Evolutionary conservation across 768 basidiomycete species (phyloP).

Genomic region (Mycena galopus): DNA sequence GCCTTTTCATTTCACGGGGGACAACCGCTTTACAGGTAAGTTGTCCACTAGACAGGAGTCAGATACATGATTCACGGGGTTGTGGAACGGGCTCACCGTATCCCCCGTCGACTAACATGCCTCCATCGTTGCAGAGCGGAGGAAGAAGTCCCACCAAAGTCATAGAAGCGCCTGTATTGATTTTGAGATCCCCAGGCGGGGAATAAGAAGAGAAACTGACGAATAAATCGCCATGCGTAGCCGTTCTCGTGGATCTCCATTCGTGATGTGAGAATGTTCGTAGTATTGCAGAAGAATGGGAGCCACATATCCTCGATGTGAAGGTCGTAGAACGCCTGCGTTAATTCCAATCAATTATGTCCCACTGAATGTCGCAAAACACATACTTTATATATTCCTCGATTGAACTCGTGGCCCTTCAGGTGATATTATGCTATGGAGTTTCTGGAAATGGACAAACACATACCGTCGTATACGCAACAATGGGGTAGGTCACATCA

Average conservation of each 20-base stretch:
- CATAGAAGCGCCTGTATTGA: slow-evolving; percentile 89
- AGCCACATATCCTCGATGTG: slow-evolving; percentile 99
- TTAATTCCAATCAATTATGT: slow-evolving; percentile 20
- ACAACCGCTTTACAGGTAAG: slow-evolving; percentile 70
- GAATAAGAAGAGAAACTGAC: slow-evolving; percentile 56
- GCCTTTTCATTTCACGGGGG: neutral
- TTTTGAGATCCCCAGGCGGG: slow-evolving; percentile 18
- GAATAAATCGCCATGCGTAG: slow-evolving; percentile 97
- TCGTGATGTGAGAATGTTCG: slow-evolving; percentile 94
- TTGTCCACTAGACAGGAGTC: slow-evolving; percentile 77
- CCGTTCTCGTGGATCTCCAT: slow-evolving; percentile 99
- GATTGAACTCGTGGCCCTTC: slow-evolving; percentile 95
- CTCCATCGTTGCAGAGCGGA: slow-evolving; percentile 94
- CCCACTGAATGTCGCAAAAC: neutral
- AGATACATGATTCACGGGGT: slow-evolving; percentile 18
- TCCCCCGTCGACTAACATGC: slow-evolving; percentile 91
- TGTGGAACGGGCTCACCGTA: slow-evolving; percentile 66
- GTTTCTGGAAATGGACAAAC: slow-evolving; percentile 10
- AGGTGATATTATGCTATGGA: neutral
- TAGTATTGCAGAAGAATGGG: slow-evolving; percentile 97
- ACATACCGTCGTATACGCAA: slow-evolving; percentile 88
- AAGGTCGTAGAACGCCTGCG: slow-evolving; percentile 89
- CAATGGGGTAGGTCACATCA: slow-evolving; percentile 93
- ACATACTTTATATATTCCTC: slow-evolving; percentile 90
- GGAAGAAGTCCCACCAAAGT: slow-evolving; percentile 95